These are phyloP conservation scores for Rehmannia glutinosa DNA, from an alignment of 257 asterid species.

Conservation along the genomic window DNA sequence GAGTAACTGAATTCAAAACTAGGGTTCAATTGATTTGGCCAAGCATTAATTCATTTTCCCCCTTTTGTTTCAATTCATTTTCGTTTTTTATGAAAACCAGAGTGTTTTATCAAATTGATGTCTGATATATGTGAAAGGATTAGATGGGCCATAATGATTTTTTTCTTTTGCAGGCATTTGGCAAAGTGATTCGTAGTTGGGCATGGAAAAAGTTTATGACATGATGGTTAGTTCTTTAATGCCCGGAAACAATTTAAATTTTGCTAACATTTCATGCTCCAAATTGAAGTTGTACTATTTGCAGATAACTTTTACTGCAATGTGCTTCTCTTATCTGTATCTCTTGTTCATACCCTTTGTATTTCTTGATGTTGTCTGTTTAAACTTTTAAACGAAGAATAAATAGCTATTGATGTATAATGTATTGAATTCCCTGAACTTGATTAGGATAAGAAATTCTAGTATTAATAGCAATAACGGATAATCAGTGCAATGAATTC, in stretches of 20 bases:
- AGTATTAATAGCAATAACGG: too few species aligned
- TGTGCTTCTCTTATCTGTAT: background rate
- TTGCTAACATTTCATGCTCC: background rate
- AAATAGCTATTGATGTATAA: background rate
- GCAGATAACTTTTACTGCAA: background rate
- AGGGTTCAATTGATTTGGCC: background rate
- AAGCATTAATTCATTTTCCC: background rate
- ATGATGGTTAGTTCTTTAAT: conserved; percentile 52
- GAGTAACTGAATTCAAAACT: background rate
- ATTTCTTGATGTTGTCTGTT: too few species aligned
- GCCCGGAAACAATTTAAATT: background rate
- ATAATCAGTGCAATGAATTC: too few species aligned
- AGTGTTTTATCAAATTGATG: background rate
- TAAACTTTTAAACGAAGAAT: too few species aligned
- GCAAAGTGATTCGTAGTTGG: conserved; percentile 77
- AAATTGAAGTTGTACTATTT: background rate
- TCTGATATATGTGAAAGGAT: background rate
- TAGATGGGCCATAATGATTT: background rate
- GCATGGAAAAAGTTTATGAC: conserved; percentile 73
- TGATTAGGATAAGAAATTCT: too few species aligned
- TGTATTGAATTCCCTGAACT: background rate
- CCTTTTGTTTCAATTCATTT: too few species aligned
- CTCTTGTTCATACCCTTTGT: background rate
- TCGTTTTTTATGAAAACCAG: background rate
- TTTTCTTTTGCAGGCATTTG: conserved; percentile 46